Evolutionary conservation across 768 basidiomycete species (phyloP).

Genomic region (Tylopilus intermedius): DNA sequence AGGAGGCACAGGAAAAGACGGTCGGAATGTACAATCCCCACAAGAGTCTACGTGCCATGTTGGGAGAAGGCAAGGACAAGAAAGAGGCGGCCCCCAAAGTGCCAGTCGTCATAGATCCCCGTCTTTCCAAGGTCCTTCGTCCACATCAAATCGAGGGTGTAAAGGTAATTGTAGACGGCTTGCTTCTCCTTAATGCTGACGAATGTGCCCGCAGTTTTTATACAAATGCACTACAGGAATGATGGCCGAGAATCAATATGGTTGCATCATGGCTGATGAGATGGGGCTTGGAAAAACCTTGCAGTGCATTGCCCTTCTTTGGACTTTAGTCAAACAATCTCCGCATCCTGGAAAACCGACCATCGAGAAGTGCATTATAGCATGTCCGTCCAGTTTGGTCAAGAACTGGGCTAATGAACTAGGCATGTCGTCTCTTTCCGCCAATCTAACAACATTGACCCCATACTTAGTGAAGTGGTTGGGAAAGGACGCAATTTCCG

Average conservation of each 20-base stretch:
- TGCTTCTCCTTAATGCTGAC: background rate
- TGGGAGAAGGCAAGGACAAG: conserved; percentile 68
- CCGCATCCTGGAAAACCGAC: conserved; percentile 80
- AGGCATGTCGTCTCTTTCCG: conserved; percentile 43
- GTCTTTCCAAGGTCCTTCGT: conserved; percentile 78
- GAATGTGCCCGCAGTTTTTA: conserved; percentile 62
- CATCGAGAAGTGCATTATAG: conserved; percentile 97
- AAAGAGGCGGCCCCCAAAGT: conserved; percentile 71
- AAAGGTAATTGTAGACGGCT: conserved; percentile 53
- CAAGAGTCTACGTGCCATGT: conserved; percentile 76
- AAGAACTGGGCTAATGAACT: conserved; percentile 99
- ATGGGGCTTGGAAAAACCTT: conserved; percentile 98
- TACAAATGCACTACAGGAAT: conserved; percentile 94
- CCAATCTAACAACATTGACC: background rate
- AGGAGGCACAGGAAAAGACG: conserved; percentile 65
- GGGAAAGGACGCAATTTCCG: conserved; percentile 75
- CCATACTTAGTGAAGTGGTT: conserved; percentile 82
- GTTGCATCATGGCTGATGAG: conserved; percentile 99
- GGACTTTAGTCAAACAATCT: conserved; percentile 95
- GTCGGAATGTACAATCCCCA: conserved; percentile 82
- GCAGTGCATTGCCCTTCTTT: conserved; percentile 92
- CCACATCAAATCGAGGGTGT: conserved; percentile 99
- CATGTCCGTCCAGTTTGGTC: conserved; percentile 93
- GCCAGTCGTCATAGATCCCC: conserved; percentile 94
- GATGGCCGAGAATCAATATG: conserved; percentile 84